Evolutionary conservation across 2,329 filamentous ascomycete species (phyloP).

Genomic region (Talaromyces amestolkiae): DNA sequence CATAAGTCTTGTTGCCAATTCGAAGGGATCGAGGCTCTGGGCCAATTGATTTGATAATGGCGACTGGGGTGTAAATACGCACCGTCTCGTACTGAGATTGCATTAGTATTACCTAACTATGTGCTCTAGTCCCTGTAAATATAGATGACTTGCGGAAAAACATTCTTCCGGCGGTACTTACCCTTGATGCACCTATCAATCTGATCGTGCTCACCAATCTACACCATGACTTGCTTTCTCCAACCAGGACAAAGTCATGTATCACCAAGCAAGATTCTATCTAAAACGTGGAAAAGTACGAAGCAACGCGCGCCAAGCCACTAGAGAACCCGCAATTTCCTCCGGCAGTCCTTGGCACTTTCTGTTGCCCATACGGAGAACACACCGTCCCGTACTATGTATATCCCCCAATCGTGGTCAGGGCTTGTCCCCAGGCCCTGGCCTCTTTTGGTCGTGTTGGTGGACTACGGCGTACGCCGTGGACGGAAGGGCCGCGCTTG

Average conservation of each 20-base stretch:
- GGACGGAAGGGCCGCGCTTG: background rate
- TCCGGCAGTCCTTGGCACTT: background rate
- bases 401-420: background rate
- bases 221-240: too few species aligned
- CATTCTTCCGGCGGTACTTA: too few species aligned
- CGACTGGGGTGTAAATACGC: background rate
- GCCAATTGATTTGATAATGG: background rate
- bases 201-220: too few species aligned
- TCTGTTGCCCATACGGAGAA: background rate
- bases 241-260: too few species aligned
- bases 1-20: background rate
- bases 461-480: background rate
- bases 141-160: background rate
- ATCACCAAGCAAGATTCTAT: too few species aligned
- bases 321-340: background rate
- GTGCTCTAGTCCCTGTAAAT: background rate
- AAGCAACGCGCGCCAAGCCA: background rate
- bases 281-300: background rate
- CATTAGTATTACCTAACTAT: background rate
- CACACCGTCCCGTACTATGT: background rate
- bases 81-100: background rate
- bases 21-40: background rate
- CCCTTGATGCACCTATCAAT: too few species aligned
- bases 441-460: background rate
- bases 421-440: background rate